phyloP scores from a whole-genome alignment of 495 filamentous ascomycete genomes.

The Copromyces sp. region DNA sequence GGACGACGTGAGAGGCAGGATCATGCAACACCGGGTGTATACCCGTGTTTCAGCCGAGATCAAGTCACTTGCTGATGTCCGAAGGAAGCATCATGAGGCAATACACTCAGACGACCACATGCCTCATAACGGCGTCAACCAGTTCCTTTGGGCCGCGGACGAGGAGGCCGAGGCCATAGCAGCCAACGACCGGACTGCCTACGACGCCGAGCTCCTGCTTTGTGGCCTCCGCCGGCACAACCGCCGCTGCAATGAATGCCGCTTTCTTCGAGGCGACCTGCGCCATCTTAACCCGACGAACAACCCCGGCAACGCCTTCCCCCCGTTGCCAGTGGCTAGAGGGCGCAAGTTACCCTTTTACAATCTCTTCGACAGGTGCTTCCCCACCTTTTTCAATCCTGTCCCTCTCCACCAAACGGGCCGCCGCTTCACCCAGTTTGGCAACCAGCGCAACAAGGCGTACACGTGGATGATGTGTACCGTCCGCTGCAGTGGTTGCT shows the following conservation, averaged over 20 bases:
- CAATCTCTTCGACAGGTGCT: neutral
- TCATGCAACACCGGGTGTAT: neutral
- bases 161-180: neutral
- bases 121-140: neutral
- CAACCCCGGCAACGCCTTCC: neutral
- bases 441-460: neutral
- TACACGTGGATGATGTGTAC: neutral
- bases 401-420: neutral
- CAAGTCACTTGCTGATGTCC: neutral
- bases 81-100: neutral
- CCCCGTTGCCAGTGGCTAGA: neutral
- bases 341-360: neutral
- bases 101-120: neutral
- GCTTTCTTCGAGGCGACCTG: neutral
- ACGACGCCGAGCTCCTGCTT: neutral
- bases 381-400: neutral
- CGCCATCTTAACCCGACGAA: neutral
- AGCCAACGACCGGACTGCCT: neutral
- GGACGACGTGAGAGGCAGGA: neutral
- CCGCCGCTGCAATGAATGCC: constrained; percentile 8
- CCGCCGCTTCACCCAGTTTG: neutral
- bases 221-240: constrained; percentile 9
- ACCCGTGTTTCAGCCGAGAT: neutral
- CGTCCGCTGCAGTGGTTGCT: neutral
- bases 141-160: neutral